Base-by-base conservation (phyloP, 1,139 yeast genomes). In the Protomyces pachydermus region DNA sequence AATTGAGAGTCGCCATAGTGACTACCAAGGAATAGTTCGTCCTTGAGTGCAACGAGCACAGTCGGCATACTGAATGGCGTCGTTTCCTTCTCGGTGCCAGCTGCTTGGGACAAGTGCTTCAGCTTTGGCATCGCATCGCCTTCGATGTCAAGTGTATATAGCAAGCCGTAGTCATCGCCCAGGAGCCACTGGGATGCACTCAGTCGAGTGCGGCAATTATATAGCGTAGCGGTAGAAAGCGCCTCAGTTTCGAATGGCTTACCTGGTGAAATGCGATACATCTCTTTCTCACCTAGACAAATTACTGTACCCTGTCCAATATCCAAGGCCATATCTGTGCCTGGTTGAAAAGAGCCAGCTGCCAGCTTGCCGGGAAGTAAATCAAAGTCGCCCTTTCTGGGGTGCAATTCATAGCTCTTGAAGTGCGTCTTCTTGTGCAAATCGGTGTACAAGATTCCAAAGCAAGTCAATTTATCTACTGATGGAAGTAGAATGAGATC, bases 1-100 rank as follows among this genome's bases (percentile, higher is more conserved):
- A 69, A 60, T 9, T 67, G 66, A 5, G 71, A 69, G 16, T 70
- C 69, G 3, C 70, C 69, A 35, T 64, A 69, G 42, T 69, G 71
- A 25, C 70, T 68, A 8, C 70, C 69, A n/a, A 69, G 66, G 56
- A 69, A 69, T 38, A 69, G 63, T 25, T 65, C 56, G 16, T 56
- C 28, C 23, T 60, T 32, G 25, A 61, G 53, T 14, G 62, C n/a
- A 5, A 58, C 62, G 9, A 58, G 62, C 18, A 54, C 60, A 56
- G 61, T 64, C 3, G 68, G 69, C 16, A 66, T 56, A 23, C 61
- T 69, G 53, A 67, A 52, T 12, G 69, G 52, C 16, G 69, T 65
- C 12, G 64, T 56, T 2, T 66, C 55, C 3, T 68, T 51, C 46
- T 66, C 67, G 42, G 65, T 64, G 16, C 60, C 37, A 16, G 62